Evolutionary conservation across 2,329 filamentous ascomycete species (phyloP).

Genomic region (Geosmithia flava): DNA sequence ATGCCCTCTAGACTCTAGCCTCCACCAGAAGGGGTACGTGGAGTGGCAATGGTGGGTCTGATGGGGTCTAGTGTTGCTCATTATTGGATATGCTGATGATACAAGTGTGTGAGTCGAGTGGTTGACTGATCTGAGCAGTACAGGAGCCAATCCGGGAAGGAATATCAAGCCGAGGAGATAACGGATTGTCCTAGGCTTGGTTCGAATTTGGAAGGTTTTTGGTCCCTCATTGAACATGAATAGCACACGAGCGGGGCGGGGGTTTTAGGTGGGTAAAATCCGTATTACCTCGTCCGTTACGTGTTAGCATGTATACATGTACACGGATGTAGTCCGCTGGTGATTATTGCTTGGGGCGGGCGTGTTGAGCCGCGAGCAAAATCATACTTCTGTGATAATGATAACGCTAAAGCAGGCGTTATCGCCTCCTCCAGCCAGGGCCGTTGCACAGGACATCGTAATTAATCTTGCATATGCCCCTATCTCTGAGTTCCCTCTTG

Average conservation of each 20-base stretch:
- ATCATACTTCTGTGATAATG: background rate
- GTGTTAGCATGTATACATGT: background rate
- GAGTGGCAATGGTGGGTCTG: background rate
- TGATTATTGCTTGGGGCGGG: background rate
- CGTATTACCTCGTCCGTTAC: background rate
- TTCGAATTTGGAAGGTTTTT: background rate
- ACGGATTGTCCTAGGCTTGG: background rate
- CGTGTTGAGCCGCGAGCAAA: background rate
- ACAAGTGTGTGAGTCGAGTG: background rate
- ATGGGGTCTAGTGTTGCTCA: background rate
- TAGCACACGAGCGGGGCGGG: background rate
- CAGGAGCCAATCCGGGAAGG: background rate
- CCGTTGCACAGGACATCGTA: background rate
- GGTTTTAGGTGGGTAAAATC: background rate
- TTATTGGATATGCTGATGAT: background rate
- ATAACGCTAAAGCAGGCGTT: background rate
- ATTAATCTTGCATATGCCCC: background rate
- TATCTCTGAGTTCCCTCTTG: background rate
- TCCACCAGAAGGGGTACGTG: background rate
- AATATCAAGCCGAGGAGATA: background rate
- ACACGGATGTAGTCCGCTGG: background rate
- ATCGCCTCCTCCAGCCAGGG: background rate
- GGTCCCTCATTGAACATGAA: background rate
- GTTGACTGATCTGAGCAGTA: background rate
- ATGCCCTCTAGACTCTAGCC: too few species aligned